Evolutionary conservation across 2,329 filamentous ascomycete species (phyloP), one percentile per base, ranked within the genome.

Genomic region (Catunica adiposa): DNA sequence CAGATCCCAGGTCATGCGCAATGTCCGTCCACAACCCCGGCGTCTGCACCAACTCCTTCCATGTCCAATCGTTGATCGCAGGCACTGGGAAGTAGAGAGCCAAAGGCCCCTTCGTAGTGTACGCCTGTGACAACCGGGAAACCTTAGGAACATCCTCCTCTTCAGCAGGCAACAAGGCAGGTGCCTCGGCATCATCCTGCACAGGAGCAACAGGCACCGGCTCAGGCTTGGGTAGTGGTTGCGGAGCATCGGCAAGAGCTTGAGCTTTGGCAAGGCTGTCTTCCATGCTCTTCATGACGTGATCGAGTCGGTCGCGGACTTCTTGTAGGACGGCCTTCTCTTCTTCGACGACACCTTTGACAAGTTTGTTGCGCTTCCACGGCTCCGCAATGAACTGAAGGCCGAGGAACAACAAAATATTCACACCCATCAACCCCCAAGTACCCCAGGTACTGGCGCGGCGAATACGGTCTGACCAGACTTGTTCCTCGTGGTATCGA

Each of bases 381-480:
- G 92, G 92, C 74, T 98, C 90, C 59, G 95, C 83, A 20, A 92
- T 80, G 62, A 94, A 83, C 69, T 96, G 83, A 62, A 94, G 82
- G 17, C 89, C 76, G 54, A 98, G 69, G 65, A 98, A 87, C 50
- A 98, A 70, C 59, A 97, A 67, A 31, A 97, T 86, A 66, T 98
- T 98, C 64, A 97, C 79, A 23, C 90, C 90, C 92, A 98, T 98
- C 59, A 98, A 72, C 0, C 90, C 92, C 82, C 94, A 97, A 0
- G 92, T 98, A 37, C 94, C 90, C 92, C 92, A 98, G 0, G 92
- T 98, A 66, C 86, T 92, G 75, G 95, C 95, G 61, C 92, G 77
- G 37, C 92, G 78, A 66, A 98, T 98, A 63, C 94, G 90, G 67
- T 98, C 92, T 65, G 87, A 94, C 92, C 92, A 98, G 56, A 98